Evolutionary conservation across 2,329 filamentous ascomycete species (phyloP).

Genomic region (Thelonectria blattea): DNA sequence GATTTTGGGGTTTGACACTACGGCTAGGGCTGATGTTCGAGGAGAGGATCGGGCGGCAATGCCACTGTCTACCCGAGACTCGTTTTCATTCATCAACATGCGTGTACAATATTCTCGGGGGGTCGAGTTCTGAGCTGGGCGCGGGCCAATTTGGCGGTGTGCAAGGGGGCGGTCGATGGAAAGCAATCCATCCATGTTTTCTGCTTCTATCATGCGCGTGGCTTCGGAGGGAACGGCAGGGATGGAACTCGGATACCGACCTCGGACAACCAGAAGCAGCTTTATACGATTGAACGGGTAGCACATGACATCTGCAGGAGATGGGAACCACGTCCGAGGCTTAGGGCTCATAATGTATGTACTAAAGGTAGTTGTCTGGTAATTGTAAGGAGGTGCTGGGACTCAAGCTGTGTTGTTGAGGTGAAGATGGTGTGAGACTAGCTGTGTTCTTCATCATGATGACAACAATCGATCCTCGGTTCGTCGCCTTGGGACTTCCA

Average conservation of each 20-base stretch:
- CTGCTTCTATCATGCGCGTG: conserved; percentile 17
- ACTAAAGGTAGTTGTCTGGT: conserved; percentile 9
- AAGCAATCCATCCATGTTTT: conserved; percentile 8
- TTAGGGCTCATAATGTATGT: conserved; percentile 17
- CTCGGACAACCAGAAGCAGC: conserved; percentile 13
- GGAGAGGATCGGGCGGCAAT: conserved; percentile 18
- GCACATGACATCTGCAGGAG: conserved; percentile 1
- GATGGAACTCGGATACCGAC: conserved; percentile 13
- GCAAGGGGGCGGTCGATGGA: conserved; percentile 4
- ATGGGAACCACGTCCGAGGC: conserved; percentile 1
- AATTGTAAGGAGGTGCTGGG: conserved; percentile 4
- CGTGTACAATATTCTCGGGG: conserved; percentile 31
- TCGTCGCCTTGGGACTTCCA: no score
- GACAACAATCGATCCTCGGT: no score
- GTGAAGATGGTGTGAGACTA: no score
- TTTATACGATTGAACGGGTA: background rate
- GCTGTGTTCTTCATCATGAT: no score
- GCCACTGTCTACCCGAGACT: background rate
- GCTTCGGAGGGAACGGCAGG: conserved; percentile 3
- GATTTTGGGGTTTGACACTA: conserved; percentile 4
- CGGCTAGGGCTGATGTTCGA: conserved; percentile 15
- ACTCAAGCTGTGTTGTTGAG: background rate
- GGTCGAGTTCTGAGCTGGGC: conserved; percentile 8
- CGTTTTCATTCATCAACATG: conserved; percentile 24
- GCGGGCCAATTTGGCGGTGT: conserved; percentile 15